Base-by-base conservation (phyloP, 2,329 filamentous ascomycete species). In the Lachnellula arida region DNA sequence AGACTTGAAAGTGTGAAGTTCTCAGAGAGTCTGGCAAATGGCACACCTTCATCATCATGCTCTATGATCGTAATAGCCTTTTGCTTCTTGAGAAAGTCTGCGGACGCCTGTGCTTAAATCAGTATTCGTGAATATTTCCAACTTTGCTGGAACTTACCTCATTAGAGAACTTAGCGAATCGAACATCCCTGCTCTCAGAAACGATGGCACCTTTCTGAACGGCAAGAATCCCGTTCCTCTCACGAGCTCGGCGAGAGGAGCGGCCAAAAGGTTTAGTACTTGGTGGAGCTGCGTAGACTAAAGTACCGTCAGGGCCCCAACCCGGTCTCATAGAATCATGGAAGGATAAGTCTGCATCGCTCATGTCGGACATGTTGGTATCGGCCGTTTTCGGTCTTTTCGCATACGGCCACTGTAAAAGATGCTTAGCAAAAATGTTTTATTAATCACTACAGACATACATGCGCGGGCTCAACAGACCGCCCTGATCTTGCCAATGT, bases 381-480 rank as follows among this genome's bases (percentile, higher is more conserved):
- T 82, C 76, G 66, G 84, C 80, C 40, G 82, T 83, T 68, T 92
- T 91, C 61, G 85, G 77, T 73, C 85, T 84, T 76, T 91, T 89
- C 71, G 89, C 81, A 76, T 94, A 94, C 51, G 91, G 91, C 84
- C 87, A 95, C 91, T 96, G 84, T 68, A 68, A 62, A 64, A 67
- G 68, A 70, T 68, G 73, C 71, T 82, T 78, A 80, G 77, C 71
- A 74, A 73, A 53, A 65, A 54, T 68, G 59, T 68, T 69, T 66
- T 67, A 65, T 69, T 71, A 46, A 62, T 57, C 55, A 50, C 63
- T 70, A 32, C 28, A 32, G 28, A 70, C 60, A 55, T 70, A 70
- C 63, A 68, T 63, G 62, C 70, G 70, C 67, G 68, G 64, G 60
- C 64, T 56, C 63, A 68, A 66, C 60, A 48, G 50, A 62, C 58